phyloP scores from a whole-genome alignment of 2,329 filamentous ascomycete species.

The Camillea tinctor region DNA sequence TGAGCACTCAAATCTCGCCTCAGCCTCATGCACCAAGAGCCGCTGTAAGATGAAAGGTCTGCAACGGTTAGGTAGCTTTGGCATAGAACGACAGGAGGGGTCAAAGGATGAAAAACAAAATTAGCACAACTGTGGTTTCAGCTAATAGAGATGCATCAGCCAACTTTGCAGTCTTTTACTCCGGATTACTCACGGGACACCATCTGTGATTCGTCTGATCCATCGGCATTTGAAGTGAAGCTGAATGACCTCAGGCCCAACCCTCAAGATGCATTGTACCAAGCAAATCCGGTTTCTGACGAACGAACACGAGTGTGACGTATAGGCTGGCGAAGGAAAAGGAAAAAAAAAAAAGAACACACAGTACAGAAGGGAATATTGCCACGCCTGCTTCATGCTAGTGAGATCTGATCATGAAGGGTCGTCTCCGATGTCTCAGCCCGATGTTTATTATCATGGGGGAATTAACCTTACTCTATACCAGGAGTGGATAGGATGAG shows the following conservation, averaged over 20 bases:
- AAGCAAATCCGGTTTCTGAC: background rate
- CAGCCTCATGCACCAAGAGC: constrained; percentile 10
- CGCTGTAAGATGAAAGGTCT: constrained; percentile 15
- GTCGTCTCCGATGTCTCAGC: background rate
- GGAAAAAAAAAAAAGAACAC: background rate
- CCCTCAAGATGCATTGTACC: background rate
- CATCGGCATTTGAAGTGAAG: background rate
- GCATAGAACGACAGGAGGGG: constrained; percentile 2
- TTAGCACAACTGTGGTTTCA: background rate
- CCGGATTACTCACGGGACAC: background rate
- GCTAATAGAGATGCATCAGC: background rate
- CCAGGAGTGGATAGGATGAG: background rate
- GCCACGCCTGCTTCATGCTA: background rate
- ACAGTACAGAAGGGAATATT: background rate
- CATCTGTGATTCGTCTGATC: background rate
- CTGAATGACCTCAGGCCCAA: background rate
- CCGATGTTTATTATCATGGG: background rate
- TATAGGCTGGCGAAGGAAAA: background rate
- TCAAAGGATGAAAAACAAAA: background rate
- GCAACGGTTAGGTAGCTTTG: constrained; percentile 7
- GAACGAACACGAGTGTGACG: background rate
- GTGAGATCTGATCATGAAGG: background rate
- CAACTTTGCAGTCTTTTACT: background rate
- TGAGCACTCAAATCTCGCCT: constrained; percentile 13
- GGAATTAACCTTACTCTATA: background rate